Percentiles rank a stretch among this genome's conserved stretches.
phyloP scores from a whole-genome alignment of 306 rosid species.

The Hylodesmum podocarpum region DNA sequence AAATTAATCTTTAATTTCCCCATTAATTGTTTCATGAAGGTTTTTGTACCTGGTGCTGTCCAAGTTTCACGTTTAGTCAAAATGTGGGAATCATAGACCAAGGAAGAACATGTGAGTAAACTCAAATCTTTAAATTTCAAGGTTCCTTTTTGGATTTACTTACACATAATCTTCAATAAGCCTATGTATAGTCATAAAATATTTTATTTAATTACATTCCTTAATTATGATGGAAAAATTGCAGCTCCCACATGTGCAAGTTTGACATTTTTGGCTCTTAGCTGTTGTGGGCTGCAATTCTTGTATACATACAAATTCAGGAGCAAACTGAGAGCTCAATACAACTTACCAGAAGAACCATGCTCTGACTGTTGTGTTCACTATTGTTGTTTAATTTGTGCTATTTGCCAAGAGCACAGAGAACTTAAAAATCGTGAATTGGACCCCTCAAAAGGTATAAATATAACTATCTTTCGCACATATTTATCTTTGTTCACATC shows the following conservation, averaged over 20 bases:
- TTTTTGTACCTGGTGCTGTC: constrained; percentile 35
- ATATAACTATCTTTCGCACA: too few species aligned
- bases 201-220: neutral
- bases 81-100: constrained; percentile 37
- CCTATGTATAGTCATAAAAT: neutral
- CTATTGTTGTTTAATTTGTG: constrained; percentile 24
- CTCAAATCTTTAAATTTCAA: neutral
- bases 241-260: constrained; percentile 37
- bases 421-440: constrained; percentile 43
- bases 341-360: constrained; percentile 36
- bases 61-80: constrained; percentile 28
- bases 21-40: constrained; percentile 26
- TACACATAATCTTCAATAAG: neutral
- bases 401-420: constrained; percentile 40
- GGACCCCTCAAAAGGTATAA: constrained; percentile 36
- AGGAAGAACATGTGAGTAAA: constrained; percentile 38
- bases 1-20: too few species aligned
- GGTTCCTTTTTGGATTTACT: too few species aligned
- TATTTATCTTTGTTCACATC: too few species aligned
- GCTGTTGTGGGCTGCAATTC: neutral
- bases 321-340: constrained; percentile 29
- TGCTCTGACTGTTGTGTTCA: constrained; percentile 34
- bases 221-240: neutral
- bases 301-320: constrained; percentile 33
- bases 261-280: neutral